Evolutionary conservation across 495 filamentous ascomycete species (phyloP).

Genomic region (Neurospora terricola): DNA sequence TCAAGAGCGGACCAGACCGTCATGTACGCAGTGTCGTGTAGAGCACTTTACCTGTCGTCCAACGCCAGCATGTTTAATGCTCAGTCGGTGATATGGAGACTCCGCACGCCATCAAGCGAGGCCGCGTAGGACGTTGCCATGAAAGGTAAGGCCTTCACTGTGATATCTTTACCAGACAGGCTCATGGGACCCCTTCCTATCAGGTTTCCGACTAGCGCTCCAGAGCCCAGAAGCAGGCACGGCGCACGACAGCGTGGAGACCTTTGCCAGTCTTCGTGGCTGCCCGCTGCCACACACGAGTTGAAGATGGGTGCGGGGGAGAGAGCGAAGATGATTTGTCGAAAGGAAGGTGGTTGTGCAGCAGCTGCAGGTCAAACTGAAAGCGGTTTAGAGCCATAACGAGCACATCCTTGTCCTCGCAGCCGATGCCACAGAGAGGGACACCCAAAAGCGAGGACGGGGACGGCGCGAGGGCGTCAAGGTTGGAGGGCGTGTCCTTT

Average conservation of each 20-base stretch:
- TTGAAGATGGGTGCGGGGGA: neutral
- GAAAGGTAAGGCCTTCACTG: neutral
- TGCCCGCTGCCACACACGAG: neutral
- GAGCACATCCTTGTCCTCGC: neutral
- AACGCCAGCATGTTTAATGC: neutral
- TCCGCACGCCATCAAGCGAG: neutral
- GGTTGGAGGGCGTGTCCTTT: neutral
- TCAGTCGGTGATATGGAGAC: neutral
- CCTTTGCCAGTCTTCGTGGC: neutral
- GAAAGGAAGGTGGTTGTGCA: neutral
- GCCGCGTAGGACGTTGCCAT: neutral
- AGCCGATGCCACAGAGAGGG: neutral
- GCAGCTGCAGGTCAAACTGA: neutral
- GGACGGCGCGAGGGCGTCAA: neutral
- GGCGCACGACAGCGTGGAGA: neutral
- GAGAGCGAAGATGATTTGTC: neutral
- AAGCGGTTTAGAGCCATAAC: neutral
- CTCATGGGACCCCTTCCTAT: neutral
- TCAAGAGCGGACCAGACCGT: neutral
- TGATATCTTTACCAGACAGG: neutral
- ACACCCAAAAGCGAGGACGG: neutral
- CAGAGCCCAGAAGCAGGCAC: neutral
- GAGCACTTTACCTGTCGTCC: neutral
- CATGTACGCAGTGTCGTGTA: neutral
- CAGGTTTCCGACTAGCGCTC: neutral